These are phyloP conservation scores for Asterochloris sp. DNA, from an alignment of 139 green algal genomes.

Conservation along the genomic window DNA sequence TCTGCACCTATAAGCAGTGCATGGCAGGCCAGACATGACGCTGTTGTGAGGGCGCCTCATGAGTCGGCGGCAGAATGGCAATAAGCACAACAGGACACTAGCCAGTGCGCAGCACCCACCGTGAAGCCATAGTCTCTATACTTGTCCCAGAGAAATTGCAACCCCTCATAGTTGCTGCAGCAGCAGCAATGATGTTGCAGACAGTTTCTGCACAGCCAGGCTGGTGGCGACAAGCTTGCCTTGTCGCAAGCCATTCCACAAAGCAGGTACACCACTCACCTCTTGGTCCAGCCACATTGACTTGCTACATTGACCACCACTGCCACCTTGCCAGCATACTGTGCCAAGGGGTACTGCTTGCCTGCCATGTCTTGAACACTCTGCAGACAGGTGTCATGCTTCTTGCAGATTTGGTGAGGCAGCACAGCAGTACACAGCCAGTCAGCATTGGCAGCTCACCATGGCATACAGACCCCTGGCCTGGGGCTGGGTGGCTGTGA, in stretches of 20 bases:
- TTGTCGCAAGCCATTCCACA: neutral
- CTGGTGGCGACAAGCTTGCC: too few relatives aligned
- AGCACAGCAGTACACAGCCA: neutral
- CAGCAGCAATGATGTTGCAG: slow-evolving; percentile 19
- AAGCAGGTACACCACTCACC: neutral
- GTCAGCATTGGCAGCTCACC: neutral
- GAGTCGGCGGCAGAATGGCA: too few relatives aligned
- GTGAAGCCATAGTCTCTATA: slow-evolving; percentile 47
- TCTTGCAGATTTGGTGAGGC: neutral
- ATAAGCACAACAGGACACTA: too few relatives aligned
- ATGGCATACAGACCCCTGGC: neutral
- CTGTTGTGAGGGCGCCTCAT: too few relatives aligned
- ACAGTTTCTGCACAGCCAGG: neutral
- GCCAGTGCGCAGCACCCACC: slow-evolving; percentile 13
- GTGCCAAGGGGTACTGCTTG: slow-evolving; percentile 18
- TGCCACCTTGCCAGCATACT: slow-evolving; percentile 49
- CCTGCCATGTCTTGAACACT: slow-evolving; percentile 43
- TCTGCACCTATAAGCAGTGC: too few relatives aligned
- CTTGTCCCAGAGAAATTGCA: slow-evolving; percentile 54
- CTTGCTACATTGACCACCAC: slow-evolving; percentile 79
- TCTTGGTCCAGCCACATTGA: slow-evolving; percentile 59
- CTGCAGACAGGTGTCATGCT: slow-evolving; percentile 20
- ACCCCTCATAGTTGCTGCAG: slow-evolving; percentile 65
- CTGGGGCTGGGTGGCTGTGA: neutral
- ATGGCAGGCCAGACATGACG: too few relatives aligned